These are phyloP conservation scores for Epichloe sp. DNA, from an alignment of 2,329 filamentous ascomycete species.

Conservation along the genomic window DNA sequence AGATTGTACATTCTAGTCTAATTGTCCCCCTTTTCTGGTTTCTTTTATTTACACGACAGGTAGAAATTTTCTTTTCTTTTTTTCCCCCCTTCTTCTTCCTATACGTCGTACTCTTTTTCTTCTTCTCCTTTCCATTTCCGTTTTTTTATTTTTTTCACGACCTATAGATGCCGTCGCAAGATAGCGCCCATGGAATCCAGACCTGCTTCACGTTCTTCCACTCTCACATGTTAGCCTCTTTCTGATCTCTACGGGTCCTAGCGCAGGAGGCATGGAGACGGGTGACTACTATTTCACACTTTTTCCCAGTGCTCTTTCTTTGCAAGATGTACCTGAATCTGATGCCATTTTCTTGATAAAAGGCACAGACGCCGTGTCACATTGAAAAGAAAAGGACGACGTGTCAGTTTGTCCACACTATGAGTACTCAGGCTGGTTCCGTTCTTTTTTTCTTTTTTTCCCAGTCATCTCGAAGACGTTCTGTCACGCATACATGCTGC, in stretches of 20 bases:
- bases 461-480: neutral
- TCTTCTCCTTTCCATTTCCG: neutral
- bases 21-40: neutral
- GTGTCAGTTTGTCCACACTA: neutral
- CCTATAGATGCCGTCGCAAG: slow-evolving; percentile 21
- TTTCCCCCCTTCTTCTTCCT: slow-evolving; percentile 10
- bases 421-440: neutral
- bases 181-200: slow-evolving; percentile 12
- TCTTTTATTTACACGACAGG: neutral
- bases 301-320: neutral
- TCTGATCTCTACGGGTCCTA: neutral
- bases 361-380: neutral
- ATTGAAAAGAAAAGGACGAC: too few relatives aligned
- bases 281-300: neutral
- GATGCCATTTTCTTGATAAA: neutral
- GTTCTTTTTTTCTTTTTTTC: neutral
- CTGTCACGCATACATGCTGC: neutral
- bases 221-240: slow-evolving; percentile 1
- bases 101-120: neutral
- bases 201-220: slow-evolving; percentile 2
- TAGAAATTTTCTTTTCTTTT: slow-evolving; percentile 18
- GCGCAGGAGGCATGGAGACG: neutral
- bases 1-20: slow-evolving; percentile 21
- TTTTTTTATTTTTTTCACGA: slow-evolving; percentile 10
- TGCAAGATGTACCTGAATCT: neutral